Base-by-base conservation (phyloP, 139 green algal genomes). In the Picochlorum sp. region DNA sequence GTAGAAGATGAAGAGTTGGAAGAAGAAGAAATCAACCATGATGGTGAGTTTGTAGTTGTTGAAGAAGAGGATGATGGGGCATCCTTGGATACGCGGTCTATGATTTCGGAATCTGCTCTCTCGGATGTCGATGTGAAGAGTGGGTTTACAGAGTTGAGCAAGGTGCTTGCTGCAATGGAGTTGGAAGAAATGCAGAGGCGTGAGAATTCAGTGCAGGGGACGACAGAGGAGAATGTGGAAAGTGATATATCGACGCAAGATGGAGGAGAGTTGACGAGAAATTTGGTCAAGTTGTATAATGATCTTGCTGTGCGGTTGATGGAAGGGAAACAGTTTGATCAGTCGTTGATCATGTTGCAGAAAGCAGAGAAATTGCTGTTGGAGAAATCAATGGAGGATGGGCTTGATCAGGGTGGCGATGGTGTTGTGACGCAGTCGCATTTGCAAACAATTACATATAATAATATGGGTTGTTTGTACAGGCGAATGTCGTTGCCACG, bases 281-380 rank as follows among this genome's bases (percentile, higher is more conserved):
- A 73, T 44, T 65, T 77, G 57, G 71, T 71, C 24, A 77, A 73
- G 34, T 60, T 77, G 49, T 77, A 77, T 66, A 77, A 72, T 60
- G 66, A 69, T 28, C 49, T 77, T 26, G 71, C 60, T 14, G 45
- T 77, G 18, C 50, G 62, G 37, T 58, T 77, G 45, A 77, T 77
- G 71, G 24, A 60, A 38, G n/a, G 26, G 14, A 60, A 51, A 13
- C 54, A 70, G 20, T 71, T 68, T 20, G 63, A 72, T 15, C 58
- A 77, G n/a, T 16, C 57, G 9, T 30, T 60, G 20, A 28, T 18
- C 18, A 45, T 72, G 70, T 57, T 77, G 57, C 24, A 51, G 37
- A 77, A 77, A 58, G 70, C 70, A 0, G 70, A 77, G 11, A 58
- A 16, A 60, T 55, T 24, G 34, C 64, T 13, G 38, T 37, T 38